Conservation (phyloP, 805 yeast genomes). For the Teunomyces panamensis region DNA sequence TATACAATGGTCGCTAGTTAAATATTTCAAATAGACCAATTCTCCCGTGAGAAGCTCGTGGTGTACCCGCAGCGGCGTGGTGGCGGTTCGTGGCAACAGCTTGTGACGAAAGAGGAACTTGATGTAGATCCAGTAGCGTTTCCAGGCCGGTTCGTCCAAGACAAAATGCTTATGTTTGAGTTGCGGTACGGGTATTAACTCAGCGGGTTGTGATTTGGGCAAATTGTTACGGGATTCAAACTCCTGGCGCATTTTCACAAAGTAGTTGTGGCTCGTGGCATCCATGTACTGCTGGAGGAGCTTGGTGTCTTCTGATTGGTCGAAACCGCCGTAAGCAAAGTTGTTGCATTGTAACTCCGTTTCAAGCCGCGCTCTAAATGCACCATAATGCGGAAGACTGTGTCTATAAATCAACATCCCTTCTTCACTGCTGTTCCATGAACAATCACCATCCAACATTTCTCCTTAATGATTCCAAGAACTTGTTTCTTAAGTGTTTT, state of each 20-base stretch:
- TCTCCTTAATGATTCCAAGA: too few species aligned
- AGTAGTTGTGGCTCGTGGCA: neutral
- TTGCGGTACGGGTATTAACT: neutral
- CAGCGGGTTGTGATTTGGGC: too few species aligned
- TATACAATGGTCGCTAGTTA: slow-evolving; percentile 1
- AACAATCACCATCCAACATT: too few species aligned
- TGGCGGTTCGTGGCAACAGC: too few species aligned
- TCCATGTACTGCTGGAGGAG: neutral
- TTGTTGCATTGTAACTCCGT: neutral
- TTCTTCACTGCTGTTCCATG: too few species aligned
- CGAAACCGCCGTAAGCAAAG: neutral
- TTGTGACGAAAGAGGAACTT: neutral
- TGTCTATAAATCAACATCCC: too few species aligned
- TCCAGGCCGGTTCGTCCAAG: neutral
- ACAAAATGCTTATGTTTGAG: neutral
- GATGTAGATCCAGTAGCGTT: neutral
- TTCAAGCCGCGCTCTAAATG: neutral
- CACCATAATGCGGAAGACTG: neutral
- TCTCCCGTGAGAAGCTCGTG: neutral
- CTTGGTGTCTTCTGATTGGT: neutral
- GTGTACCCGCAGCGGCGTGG: neutral
- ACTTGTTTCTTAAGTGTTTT: too few species aligned
- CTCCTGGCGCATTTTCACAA: neutral
- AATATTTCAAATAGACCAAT: neutral
- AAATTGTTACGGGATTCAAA: neutral